Conservation (phyloP, 768 basidiomycete genomes). For the Lentinula sp. region DNA sequence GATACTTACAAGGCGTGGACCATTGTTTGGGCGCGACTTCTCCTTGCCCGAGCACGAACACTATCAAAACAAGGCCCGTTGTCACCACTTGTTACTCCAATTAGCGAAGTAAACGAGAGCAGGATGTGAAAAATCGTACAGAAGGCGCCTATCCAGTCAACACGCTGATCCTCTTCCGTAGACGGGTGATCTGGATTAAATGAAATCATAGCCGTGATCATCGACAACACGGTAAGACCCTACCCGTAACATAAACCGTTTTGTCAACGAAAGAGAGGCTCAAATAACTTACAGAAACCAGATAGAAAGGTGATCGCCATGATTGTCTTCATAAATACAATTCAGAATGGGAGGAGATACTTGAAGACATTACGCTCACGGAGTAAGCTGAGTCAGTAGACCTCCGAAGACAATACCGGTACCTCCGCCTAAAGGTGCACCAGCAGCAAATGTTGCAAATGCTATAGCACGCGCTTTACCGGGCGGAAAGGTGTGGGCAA, state of each 20-base stretch:
- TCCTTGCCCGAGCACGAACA: conserved; percentile 70
- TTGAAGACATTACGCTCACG: conserved; percentile 19
- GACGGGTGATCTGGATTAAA: conserved; percentile 56
- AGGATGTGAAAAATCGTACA: conserved; percentile 24
- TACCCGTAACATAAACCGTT: neutral
- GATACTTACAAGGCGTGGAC: conserved; percentile 34
- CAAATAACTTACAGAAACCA: conserved; percentile 6
- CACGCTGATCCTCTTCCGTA: conserved; percentile 33
- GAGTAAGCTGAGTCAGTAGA: conserved; percentile 52
- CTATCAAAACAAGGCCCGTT: conserved; percentile 58
- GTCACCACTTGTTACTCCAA: conserved; percentile 27
- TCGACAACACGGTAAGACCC: conserved; percentile 38
- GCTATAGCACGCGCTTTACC: conserved; percentile 60
- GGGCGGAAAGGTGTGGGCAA: conserved; percentile 76
- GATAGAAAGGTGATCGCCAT: conserved; percentile 59
- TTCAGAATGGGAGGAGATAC: neutral
- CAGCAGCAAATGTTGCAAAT: conserved; percentile 80
- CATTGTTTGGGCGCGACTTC: conserved; percentile 54
- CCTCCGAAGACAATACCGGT: conserved; percentile 70
- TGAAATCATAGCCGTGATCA: conserved; percentile 45
- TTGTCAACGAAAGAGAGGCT: neutral
- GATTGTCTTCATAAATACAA: conserved; percentile 27
- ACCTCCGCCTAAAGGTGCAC: conserved; percentile 76
- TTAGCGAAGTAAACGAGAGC: neutral
- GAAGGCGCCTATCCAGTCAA: conserved; percentile 76